These are phyloP conservation scores for Ascochyta pisi DNA, from an alignment of 2,329 filamentous ascomycete species.

Conservation along the genomic window DNA sequence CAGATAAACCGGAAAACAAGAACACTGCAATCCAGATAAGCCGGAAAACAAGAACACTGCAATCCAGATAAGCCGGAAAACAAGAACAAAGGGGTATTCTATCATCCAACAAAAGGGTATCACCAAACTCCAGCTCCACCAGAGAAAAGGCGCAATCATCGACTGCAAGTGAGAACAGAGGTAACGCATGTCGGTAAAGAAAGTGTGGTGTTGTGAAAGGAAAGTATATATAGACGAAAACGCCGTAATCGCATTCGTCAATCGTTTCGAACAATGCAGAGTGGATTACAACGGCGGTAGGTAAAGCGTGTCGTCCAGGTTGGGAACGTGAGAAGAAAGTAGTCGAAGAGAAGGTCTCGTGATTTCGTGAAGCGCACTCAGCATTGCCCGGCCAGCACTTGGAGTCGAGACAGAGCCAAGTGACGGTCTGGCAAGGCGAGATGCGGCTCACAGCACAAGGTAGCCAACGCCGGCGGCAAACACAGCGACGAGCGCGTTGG, in stretches of 20 bases:
- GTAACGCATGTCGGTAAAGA: too few relatives aligned
- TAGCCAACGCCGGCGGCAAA: slow-evolving; percentile 44
- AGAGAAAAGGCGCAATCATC: slow-evolving; percentile 33
- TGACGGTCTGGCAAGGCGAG: slow-evolving; percentile 10
- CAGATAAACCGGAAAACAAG: slow-evolving; percentile 5
- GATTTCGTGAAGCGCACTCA: slow-evolving; percentile 26
- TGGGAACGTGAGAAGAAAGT: slow-evolving; percentile 16
- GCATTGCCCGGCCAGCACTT: slow-evolving; percentile 18
- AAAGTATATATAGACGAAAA: slow-evolving; percentile 17
- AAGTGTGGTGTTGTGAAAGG: not conserved
- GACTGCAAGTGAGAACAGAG: slow-evolving; percentile 1
- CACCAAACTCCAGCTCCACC: slow-evolving; percentile 52
- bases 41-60: slow-evolving; percentile 8
- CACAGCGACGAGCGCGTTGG: slow-evolving; percentile 39
- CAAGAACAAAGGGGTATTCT: slow-evolving; percentile 11
- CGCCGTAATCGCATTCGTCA: slow-evolving; percentile 27
- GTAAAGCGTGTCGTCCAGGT: slow-evolving; percentile 21
- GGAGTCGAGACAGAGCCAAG: slow-evolving; percentile 18
- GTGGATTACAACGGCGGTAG: slow-evolving; percentile 36
- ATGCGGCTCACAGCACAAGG: slow-evolving; percentile 43
- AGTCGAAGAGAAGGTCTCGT: slow-evolving; percentile 27
- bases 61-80: slow-evolving; percentile 11
- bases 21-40: slow-evolving; percentile 5
- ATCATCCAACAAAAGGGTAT: slow-evolving; percentile 40
- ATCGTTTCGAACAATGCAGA: slow-evolving; percentile 39